Conservation (phyloP, 139 green algal species). For the Pseudopediastrum boryanum region DNA sequence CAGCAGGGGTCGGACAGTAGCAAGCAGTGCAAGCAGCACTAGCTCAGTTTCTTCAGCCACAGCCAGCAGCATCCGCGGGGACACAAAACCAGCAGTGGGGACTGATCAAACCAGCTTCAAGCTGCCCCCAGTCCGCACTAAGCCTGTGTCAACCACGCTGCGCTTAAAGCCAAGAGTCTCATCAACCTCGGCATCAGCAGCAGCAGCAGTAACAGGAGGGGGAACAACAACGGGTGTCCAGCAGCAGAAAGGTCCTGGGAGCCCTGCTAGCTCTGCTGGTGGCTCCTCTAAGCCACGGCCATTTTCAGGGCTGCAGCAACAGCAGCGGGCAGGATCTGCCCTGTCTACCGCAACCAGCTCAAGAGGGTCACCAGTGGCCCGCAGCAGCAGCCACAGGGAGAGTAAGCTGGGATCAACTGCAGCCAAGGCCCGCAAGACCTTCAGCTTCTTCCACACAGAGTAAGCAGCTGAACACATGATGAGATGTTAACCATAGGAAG, state of each 20-base stretch:
- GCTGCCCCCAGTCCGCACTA: neutral
- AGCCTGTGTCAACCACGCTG: neutral
- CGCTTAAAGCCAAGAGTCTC: too few species aligned
- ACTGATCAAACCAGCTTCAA: slow-evolving; percentile 12
- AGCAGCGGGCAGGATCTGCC: too few species aligned
- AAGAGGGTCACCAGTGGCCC: neutral
- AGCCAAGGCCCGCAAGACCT: slow-evolving; percentile 30
- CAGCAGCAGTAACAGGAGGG: neutral
- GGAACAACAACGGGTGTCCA: neutral
- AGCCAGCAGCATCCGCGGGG: neutral
- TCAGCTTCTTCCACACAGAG: slow-evolving; percentile 40
- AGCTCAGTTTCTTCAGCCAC: neutral
- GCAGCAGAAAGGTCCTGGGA: neutral
- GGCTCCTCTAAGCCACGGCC: neutral
- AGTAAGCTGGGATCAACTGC: neutral
- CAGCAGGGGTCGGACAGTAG: neutral
- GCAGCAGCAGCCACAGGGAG: slow-evolving; percentile 14
- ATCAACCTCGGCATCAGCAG: neutral
- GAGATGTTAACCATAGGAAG: too few species aligned
- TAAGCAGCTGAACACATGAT: neutral
- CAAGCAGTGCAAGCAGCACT: neutral
- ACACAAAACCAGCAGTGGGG: neutral
- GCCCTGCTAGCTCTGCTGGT: neutral
- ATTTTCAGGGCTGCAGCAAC: neutral
- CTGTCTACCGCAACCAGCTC: neutral